These are phyloP conservation scores for Dissophora globulifera DNA, from an alignment of 192 early-diverging fungal species.

Conservation along the genomic window DNA sequence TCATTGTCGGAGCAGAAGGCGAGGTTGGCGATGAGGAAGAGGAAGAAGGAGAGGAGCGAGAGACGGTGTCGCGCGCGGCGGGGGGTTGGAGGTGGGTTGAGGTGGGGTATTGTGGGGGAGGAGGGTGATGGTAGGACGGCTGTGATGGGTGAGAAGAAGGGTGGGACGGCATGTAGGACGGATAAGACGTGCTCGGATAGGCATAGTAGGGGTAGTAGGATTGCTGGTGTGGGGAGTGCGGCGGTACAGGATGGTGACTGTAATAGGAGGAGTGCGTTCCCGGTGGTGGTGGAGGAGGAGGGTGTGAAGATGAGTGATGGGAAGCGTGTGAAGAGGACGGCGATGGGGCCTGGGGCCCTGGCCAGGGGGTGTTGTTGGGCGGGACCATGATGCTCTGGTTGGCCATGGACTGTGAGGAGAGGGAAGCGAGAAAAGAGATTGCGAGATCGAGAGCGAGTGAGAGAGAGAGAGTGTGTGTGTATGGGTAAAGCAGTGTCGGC, in stretches of 20 bases:
- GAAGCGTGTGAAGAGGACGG: not conserved
- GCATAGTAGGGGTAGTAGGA: slow-evolving; percentile 49
- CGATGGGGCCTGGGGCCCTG: slow-evolving; percentile 19
- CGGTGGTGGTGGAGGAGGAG: slow-evolving; percentile 19
- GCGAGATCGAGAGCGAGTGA: not conserved
- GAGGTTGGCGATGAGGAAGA: not conserved
- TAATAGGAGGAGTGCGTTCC: slow-evolving; percentile 16
- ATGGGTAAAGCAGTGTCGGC: too few species aligned
- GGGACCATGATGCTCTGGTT: slow-evolving; percentile 44
- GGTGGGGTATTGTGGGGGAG: not conserved
- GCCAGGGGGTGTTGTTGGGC: slow-evolving; percentile 45
- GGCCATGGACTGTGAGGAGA: slow-evolving; percentile 13
- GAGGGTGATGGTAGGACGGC: slow-evolving; percentile 2
- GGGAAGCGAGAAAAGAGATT: not conserved
- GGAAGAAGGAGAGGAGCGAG: not conserved
- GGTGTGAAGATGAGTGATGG: not conserved
- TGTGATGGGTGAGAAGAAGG: not conserved
- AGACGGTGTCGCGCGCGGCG: not conserved
- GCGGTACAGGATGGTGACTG: slow-evolving; percentile 11
- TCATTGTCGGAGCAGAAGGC: not conserved
- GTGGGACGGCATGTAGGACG: slow-evolving; percentile 11
- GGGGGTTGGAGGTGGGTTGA: slow-evolving; percentile 10
- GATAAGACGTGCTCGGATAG: slow-evolving; percentile 20
- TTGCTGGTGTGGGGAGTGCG: slow-evolving; percentile 21
- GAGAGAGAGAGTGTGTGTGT: slow-evolving; percentile 2